Conservation (phyloP, 345 rosid genomes). For the Pelargonium nanum region DNA sequence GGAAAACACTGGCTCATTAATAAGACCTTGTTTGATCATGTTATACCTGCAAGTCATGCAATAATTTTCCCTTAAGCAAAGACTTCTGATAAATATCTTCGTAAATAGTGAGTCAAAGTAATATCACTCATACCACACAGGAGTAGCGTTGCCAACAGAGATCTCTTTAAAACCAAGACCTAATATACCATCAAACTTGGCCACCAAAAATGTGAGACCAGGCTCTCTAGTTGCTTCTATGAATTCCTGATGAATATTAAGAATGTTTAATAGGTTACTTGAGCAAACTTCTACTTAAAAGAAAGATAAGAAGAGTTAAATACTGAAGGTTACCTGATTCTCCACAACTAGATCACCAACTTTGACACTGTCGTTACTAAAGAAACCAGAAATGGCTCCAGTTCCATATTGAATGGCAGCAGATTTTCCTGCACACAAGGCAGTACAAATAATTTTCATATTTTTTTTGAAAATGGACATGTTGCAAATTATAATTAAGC, state of each 20-base stretch:
- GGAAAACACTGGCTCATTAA: conserved; percentile 70
- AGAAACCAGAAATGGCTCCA: conserved; percentile 58
- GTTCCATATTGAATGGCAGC: conserved; percentile 72
- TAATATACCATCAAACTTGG: conserved; percentile 85
- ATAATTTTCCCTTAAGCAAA: too few species aligned
- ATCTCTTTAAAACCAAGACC: conserved; percentile 93
- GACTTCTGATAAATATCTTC: too few species aligned
- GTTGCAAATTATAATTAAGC: too few species aligned
- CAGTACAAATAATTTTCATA: conserved; percentile 2
- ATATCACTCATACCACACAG: conserved; percentile 68
- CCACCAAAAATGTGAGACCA: conserved; percentile 69
- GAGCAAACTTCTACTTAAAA: background rate
- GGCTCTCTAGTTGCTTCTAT: conserved; percentile 92
- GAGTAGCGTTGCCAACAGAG: conserved; percentile 63
- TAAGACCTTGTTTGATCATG: conserved; percentile 68
- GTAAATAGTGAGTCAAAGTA: too few species aligned
- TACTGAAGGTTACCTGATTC: conserved; percentile 31
- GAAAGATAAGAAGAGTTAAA: conserved; percentile 6
- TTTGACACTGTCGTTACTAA: conserved; percentile 47
- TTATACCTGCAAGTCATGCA: conserved; percentile 68
- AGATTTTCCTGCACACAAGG: conserved; percentile 44
- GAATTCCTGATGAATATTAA: conserved; percentile 43
- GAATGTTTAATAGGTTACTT: background rate
- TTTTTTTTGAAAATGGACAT: background rate
- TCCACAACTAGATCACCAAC: conserved; percentile 53